Conservation (phyloP, 371 early-diverging fungal species). For the Sporodiniella umbellata region DNA sequence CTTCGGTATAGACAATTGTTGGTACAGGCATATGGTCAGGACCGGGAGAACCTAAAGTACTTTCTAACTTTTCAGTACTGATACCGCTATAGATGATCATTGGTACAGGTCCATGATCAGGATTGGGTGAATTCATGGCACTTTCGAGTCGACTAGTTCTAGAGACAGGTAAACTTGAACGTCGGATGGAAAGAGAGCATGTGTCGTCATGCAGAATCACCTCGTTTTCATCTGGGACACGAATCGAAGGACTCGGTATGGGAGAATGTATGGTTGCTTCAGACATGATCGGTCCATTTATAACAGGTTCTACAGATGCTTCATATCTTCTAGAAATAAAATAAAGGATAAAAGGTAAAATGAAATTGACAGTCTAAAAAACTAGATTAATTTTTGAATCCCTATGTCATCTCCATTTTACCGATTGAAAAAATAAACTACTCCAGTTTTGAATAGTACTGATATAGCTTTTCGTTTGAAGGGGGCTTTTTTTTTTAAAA, state of each 20-base stretch:
- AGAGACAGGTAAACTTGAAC: constrained; percentile 23
- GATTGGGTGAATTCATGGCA: constrained; percentile 5
- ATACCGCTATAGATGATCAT: constrained; percentile 14
- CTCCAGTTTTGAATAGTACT: constrained; percentile 42
- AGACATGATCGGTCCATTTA: neutral
- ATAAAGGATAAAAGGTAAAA: constrained; percentile 73
- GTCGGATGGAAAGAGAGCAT: constrained; percentile 31
- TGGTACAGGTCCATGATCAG: constrained; percentile 7
- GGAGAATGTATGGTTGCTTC: neutral
- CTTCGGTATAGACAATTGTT: constrained; percentile 4
- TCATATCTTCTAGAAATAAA: constrained; percentile 53
- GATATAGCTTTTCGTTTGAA: constrained; percentile 40
- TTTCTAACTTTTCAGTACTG: no score
- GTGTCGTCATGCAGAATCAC: constrained; percentile 41
- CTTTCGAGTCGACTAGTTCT: constrained; percentile 17
- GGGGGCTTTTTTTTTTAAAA: no score
- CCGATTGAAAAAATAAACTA: constrained; percentile 46
- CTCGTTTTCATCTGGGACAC: constrained; percentile 17
- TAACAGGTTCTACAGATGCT: constrained; percentile 26
- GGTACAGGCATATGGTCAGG: constrained; percentile 7
- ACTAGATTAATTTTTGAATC: constrained; percentile 29
- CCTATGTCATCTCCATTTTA: no score
- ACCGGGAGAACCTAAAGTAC: constrained; percentile 6
- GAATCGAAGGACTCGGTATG: constrained; percentile 5
- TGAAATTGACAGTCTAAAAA: constrained; percentile 71